Evolutionary conservation across 73 alveolate species (phyloP).

Genomic region (Halteria grandinella): DNA sequence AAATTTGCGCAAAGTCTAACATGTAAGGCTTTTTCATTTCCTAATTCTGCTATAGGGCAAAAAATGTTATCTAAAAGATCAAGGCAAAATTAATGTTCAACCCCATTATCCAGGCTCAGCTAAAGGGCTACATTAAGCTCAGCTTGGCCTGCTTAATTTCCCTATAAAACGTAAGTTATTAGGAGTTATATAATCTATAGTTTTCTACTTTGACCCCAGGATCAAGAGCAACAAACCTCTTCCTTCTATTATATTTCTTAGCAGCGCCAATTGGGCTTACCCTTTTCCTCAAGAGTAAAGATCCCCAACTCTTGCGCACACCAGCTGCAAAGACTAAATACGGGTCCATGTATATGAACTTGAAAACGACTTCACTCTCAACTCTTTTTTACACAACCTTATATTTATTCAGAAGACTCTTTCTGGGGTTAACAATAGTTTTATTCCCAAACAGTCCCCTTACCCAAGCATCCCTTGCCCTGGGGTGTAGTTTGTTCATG

Average conservation of each 20-base stretch:
- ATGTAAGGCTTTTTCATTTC: too few relatives aligned
- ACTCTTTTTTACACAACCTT: background rate
- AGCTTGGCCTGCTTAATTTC: too few relatives aligned
- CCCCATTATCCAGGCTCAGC: too few relatives aligned
- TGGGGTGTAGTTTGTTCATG: background rate
- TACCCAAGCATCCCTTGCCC: background rate
- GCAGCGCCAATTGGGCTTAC: background rate
- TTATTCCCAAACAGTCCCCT: background rate
- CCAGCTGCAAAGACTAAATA: too few relatives aligned
- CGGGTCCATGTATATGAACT: background rate
- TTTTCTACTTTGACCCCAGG: background rate
- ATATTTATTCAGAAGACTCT: background rate
- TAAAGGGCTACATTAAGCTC: too few relatives aligned
- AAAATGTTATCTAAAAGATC: too few relatives aligned
- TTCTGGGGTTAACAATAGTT: background rate
- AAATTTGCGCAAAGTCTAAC: too few relatives aligned
- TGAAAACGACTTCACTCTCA: background rate
- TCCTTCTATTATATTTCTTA: background rate
- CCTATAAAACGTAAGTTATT: too few relatives aligned
- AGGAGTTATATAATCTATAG: constrained; percentile 11
- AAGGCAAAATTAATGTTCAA: too few relatives aligned
- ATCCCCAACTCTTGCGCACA: background rate
- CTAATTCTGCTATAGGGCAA: too few relatives aligned
- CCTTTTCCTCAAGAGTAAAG: background rate
- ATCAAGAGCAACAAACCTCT: background rate